These are phyloP conservation scores for Debaryomyces maramus DNA, from an alignment of 805 yeast species.

Conservation along the genomic window DNA sequence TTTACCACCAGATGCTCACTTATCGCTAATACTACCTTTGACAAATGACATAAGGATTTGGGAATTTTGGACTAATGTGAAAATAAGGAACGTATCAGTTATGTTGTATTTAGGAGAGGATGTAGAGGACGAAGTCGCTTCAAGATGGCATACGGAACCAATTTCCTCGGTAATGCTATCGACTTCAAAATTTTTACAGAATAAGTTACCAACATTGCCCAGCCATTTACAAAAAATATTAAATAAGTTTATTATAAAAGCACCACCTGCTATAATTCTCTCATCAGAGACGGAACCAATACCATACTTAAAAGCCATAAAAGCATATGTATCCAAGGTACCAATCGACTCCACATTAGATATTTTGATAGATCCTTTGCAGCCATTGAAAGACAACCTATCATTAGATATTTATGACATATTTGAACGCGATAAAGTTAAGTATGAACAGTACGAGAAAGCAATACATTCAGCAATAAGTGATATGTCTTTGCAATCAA, in stretches of 20 bases:
- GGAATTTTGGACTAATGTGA: not conserved
- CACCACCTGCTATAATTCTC: not conserved
- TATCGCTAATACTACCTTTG: slow-evolving; percentile 1
- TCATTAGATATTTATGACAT: slow-evolving; percentile 60
- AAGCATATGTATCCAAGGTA: slow-evolving; percentile 2
- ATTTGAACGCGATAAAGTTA: slow-evolving; percentile 69
- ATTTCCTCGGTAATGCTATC: not conserved
- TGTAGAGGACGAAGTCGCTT: not conserved
- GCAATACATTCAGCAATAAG: slow-evolving; percentile 62
- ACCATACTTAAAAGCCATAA: not conserved
- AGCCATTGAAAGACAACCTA: slow-evolving; percentile 64
- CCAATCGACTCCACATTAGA: slow-evolving; percentile 2
- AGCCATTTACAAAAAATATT: not conserved
- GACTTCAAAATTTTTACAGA: not conserved
- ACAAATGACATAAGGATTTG: not conserved
- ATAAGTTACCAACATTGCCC: not conserved
- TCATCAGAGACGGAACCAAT: not conserved
- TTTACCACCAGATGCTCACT: not conserved
- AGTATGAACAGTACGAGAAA: slow-evolving; percentile 65
- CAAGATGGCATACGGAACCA: slow-evolving; percentile 1
- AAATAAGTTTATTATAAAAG: not conserved
- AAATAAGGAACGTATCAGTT: not conserved
- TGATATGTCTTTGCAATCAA: slow-evolving; percentile 12
- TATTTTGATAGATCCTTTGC: slow-evolving; percentile 54
- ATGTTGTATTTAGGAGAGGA: not conserved